Evolutionary conservation across 108 stramenopile species (phyloP).

Genomic region (Aurantiochytrium sp.): DNA sequence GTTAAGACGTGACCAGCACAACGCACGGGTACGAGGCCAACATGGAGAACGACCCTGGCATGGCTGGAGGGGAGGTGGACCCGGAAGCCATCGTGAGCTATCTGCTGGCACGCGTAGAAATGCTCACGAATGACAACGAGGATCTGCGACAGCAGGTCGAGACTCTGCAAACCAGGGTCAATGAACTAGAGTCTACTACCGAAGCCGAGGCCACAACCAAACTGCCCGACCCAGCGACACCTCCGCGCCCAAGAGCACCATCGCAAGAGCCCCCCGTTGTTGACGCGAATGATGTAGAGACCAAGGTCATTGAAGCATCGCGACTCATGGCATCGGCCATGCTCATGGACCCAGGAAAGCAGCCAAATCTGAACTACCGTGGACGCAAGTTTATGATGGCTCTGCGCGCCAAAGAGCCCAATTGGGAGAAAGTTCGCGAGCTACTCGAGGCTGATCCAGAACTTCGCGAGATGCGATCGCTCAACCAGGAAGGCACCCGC

Average conservation of each 20-base stretch:
- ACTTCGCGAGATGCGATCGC: neutral
- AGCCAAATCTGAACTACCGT: neutral
- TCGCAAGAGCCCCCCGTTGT: too few relatives aligned
- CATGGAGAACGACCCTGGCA: too few relatives aligned
- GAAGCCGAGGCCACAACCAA: neutral
- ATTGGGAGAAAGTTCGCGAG: neutral
- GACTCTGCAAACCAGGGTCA: neutral
- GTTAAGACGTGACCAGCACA: too few relatives aligned
- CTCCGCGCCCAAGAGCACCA: too few relatives aligned
- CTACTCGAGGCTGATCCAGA: neutral
- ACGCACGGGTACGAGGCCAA: too few relatives aligned
- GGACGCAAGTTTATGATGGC: neutral
- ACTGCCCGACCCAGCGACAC: neutral
- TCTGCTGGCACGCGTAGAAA: neutral
- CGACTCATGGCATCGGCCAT: neutral
- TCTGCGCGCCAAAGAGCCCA: neutral
- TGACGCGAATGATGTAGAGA: too few relatives aligned
- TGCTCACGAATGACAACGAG: neutral
- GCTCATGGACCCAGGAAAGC: neutral
- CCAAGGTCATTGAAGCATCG: neutral
- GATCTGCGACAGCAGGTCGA: neutral
- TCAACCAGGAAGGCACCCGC: constrained; percentile 36
- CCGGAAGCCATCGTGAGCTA: neutral
- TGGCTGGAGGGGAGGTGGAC: neutral
- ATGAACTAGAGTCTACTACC: neutral